Conservation (phyloP, 1,284 basidiomycete genomes). For the Irpex lacteus region DNA sequence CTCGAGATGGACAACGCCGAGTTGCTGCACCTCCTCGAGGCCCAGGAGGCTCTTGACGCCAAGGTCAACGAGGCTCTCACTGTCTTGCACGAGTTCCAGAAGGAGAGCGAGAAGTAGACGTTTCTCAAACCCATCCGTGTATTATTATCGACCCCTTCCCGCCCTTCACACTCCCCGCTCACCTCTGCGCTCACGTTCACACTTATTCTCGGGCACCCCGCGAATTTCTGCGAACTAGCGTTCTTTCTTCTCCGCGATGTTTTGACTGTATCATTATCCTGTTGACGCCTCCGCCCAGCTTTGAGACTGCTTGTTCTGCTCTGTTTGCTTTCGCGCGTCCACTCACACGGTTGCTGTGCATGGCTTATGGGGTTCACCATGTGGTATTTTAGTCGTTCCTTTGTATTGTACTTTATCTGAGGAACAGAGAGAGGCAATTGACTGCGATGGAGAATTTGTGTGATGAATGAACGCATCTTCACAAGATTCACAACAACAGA, state of each 20-base stretch:
- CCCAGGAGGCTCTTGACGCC: slow-evolving; percentile 73
- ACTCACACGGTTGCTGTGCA: background rate
- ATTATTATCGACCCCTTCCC: background rate
- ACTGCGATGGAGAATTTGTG: slow-evolving; percentile 18
- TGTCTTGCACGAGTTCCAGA: slow-evolving; percentile 78
- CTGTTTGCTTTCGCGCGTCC: slow-evolving; percentile 20
- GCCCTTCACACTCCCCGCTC: background rate
- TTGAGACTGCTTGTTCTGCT: slow-evolving; percentile 25
- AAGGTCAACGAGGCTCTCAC: slow-evolving; percentile 89
- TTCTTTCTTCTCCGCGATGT: slow-evolving; percentile 14
- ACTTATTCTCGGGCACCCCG: background rate
- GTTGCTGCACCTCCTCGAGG: slow-evolving; percentile 82
- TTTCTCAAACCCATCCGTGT: background rate
- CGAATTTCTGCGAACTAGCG: slow-evolving; percentile 1
- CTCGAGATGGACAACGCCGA: slow-evolving; percentile 97
- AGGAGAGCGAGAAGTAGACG: slow-evolving; percentile 36
- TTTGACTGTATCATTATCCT: slow-evolving; percentile 16
- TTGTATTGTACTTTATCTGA: slow-evolving; percentile 52
- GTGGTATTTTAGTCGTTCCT: slow-evolving; percentile 53
- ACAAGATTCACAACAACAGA: no score
- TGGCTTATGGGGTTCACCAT: slow-evolving; percentile 35
- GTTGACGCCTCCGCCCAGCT: slow-evolving; percentile 23
- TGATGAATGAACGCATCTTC: no score
- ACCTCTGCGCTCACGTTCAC: no score
- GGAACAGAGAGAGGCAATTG: slow-evolving; percentile 49